These are phyloP conservation scores for Linum lewisii DNA, from an alignment of 345 rosid genomes.

Conservation along the genomic window DNA sequence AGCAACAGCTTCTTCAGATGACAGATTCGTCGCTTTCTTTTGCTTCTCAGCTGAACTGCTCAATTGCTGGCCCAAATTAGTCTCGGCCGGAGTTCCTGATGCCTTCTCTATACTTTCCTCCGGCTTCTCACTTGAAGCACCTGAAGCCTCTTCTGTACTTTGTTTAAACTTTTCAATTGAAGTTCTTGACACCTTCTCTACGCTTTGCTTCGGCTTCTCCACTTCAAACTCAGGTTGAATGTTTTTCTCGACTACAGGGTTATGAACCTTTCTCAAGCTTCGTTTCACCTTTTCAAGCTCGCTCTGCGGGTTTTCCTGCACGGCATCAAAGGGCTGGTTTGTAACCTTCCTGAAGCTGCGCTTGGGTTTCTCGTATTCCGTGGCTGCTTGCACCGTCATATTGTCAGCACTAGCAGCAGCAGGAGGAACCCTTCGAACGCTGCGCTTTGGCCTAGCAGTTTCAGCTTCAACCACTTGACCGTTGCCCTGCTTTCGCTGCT, in stretches of 20 bases:
- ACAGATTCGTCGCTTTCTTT: constrained; percentile 9
- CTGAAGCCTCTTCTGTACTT: constrained; percentile 10
- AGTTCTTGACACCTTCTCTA: constrained; percentile 35
- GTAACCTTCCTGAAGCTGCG: constrained; percentile 53
- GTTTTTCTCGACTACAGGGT: constrained; percentile 50
- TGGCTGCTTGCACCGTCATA: constrained; percentile 27
- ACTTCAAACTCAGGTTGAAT: constrained; percentile 41
- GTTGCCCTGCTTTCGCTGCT: constrained; percentile 38
- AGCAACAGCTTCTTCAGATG: constrained; percentile 15
- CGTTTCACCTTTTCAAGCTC: constrained; percentile 93
- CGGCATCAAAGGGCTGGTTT: constrained; percentile 42
- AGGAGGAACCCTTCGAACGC: constrained; percentile 41
- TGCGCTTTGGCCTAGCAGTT: constrained; percentile 48
- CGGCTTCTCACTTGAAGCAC: constrained; percentile 26
- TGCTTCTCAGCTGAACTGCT: not conserved
- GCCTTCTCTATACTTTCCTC: constrained; percentile 2
- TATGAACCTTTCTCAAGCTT: constrained; percentile 78
- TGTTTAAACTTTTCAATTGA: constrained; percentile 25
- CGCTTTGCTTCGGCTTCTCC: constrained; percentile 41
- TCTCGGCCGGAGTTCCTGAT: not conserved
- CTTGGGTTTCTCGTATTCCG: constrained; percentile 64
- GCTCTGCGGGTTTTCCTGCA: constrained; percentile 61
- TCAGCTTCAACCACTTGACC: constrained; percentile 46
- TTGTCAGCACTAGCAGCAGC: constrained; percentile 43
- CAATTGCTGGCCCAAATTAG: not conserved